Base-by-base conservation (phyloP, 2,329 filamentous ascomycete genomes). In the Aspergillus sp. region DNA sequence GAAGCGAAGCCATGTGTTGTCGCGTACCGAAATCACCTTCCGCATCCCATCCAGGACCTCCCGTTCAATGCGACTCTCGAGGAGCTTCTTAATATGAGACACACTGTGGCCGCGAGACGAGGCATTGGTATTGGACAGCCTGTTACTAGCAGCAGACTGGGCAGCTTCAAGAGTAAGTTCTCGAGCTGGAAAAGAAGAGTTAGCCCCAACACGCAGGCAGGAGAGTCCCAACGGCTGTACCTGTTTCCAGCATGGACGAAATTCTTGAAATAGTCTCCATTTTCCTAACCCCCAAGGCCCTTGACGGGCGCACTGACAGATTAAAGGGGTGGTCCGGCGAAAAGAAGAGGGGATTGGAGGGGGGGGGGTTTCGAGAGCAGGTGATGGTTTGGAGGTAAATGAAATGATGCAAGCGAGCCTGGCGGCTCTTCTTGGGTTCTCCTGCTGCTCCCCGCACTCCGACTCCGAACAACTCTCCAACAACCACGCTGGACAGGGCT, bases 201-300 rank as follows among this genome's bases (percentile, higher is more conserved):
- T 33, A 31, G 13, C 11, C 11, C 45, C 44, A 39, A 12, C 27
- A 26, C 36, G 27, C 7, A 26, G 13, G 33, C 31, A 19, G 19
- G 19, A 33, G 39, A 34, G n/a, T 11, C 12, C 10, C 27, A 9
- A 42, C 27, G 13, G 11, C 57, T 79, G 61, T 77, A 95, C 91
- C 90, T 71, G 87, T 93, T 76, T 97, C 93, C 68, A 98, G 84
- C 71, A 97, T 81, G 66, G 83, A 88, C 57, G 90, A 95, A 69
- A 98, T 94, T 61, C 88, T 82, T 52, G 91, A 90, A 64, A 97
- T 90, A 19, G 91, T 95, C 79, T 98, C 93, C 93, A 98, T 98
- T 45, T 55, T 59, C 37, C 33, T 36, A 46, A 47, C 42, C 40
- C 50, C 53, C 42, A 42, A 52, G 42, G 31, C 50, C 56, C 56